These are phyloP conservation scores for Trametes polyzona DNA, from an alignment of 1,284 basidiomycete species.

Conservation along the genomic window DNA sequence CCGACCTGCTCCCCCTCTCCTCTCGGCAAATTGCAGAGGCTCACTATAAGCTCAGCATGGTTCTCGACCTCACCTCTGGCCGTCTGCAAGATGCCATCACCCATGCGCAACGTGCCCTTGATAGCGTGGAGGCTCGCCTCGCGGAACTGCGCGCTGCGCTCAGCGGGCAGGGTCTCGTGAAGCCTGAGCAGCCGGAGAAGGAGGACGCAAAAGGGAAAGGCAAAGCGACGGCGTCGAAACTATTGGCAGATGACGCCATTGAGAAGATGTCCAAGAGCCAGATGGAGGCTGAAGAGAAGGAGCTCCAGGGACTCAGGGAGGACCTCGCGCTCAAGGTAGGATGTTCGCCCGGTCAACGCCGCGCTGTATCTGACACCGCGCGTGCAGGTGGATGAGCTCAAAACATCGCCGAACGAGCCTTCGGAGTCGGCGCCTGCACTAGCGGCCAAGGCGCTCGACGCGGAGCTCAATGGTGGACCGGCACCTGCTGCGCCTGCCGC, in stretches of 20 bases:
- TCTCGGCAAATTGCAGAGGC: constrained; percentile 89
- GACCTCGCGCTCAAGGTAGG: constrained; percentile 82
- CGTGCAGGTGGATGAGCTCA: constrained; percentile 82
- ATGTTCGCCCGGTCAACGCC: neutral
- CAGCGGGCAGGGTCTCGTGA: constrained; percentile 41
- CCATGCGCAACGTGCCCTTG: constrained; percentile 79
- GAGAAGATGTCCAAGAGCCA: constrained; percentile 66
- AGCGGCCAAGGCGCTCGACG: constrained; percentile 70
- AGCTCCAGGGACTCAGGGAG: constrained; percentile 73
- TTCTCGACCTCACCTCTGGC: constrained; percentile 83
- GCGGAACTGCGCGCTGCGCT: constrained; percentile 64
- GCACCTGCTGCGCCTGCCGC: constrained; percentile 32
- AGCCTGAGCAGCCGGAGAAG: constrained; percentile 37
- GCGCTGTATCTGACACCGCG: neutral
- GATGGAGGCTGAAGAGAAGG: constrained; percentile 77
- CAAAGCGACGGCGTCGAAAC: constrained; percentile 49
- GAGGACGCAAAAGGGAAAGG: constrained; percentile 66
- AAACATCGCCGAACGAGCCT: constrained; percentile 70
- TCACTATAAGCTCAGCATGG: constrained; percentile 90
- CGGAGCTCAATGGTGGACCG: constrained; percentile 56
- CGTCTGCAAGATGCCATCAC: constrained; percentile 77
- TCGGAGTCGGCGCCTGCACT: constrained; percentile 61
- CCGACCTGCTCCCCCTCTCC: constrained; percentile 70
- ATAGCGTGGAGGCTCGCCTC: constrained; percentile 73
- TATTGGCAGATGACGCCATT: constrained; percentile 58